A percentile compares a stretch with the other conserved stretches of the same genome.
phyloP scores from a whole-genome alignment of 2,329 filamentous ascomycete species.

The Trichophyton mentagrophytes region DNA sequence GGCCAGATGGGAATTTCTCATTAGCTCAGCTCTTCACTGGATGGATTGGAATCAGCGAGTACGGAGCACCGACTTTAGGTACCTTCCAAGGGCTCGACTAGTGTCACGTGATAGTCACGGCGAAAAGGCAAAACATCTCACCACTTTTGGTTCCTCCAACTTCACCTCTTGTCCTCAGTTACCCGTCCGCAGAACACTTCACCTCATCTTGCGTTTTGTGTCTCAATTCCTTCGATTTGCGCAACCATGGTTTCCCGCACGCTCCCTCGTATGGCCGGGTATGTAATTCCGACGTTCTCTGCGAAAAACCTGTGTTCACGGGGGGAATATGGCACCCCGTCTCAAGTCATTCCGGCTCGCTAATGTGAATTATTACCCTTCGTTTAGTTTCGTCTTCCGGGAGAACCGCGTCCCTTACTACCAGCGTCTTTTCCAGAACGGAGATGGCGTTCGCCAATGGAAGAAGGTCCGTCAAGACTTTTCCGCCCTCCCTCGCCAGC shows the following conservation, averaged over 20 bases:
- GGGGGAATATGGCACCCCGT: neutral
- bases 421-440: slow-evolving; percentile 53
- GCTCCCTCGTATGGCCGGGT: slow-evolving; percentile 32
- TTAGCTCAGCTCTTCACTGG: no score
- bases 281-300: slow-evolving; percentile 17
- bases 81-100: neutral
- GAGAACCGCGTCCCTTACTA: slow-evolving; percentile 56
- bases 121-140: neutral
- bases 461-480: slow-evolving; percentile 44
- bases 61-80: no score
- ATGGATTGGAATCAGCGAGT: no score
- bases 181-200: slow-evolving; percentile 15
- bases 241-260: slow-evolving; percentile 32
- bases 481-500: neutral
- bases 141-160: neutral
- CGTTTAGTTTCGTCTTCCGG: slow-evolving; percentile 43
- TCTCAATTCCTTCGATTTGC: slow-evolving; percentile 13
- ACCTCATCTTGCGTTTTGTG: slow-evolving; percentile 11
- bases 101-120: neutral
- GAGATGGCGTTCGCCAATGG: slow-evolving; percentile 56
- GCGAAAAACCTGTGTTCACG: neutral
- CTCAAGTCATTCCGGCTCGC: neutral
- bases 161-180: neutral
- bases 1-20: no score
- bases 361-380: neutral